Conservation (phyloP, 2,329 filamentous ascomycete genomes). For the Botrytis galanthina region DNA sequence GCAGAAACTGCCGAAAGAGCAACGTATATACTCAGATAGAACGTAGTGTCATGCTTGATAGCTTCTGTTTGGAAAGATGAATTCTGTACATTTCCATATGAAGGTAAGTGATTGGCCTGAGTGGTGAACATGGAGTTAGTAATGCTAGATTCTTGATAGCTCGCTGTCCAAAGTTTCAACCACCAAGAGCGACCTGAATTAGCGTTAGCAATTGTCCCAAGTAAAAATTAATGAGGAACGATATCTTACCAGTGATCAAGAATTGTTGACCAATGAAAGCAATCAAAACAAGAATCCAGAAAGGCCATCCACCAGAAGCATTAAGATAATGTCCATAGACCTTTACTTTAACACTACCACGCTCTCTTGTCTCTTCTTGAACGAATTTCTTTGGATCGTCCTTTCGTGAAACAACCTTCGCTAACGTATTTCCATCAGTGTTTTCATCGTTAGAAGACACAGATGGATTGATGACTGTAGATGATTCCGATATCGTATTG, state of each 20-base stretch:
- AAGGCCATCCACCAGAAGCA: conserved; percentile 60
- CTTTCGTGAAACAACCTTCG: conserved; percentile 51
- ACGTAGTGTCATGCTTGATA: conserved; percentile 44
- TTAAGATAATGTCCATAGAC: conserved; percentile 69
- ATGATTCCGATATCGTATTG: conserved; percentile 25
- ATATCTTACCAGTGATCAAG: conserved; percentile 51
- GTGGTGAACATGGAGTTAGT: conserved; percentile 44
- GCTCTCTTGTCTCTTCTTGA: conserved; percentile 71
- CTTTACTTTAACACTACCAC: conserved; percentile 63
- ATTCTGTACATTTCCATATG: conserved; percentile 8
- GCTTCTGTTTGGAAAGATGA: conserved; percentile 3
- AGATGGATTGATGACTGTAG: conserved; percentile 53
- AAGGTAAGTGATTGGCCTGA: conserved; percentile 26
- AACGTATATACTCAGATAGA: conserved; percentile 69
- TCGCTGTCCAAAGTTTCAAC: conserved; percentile 61
- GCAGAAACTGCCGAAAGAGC: conserved; percentile 56
- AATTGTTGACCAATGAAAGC: conserved; percentile 56
- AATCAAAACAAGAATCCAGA: conserved; percentile 55
- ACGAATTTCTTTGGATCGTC: conserved; percentile 64
- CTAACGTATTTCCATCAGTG: conserved; percentile 45
- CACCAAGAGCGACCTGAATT: conserved; percentile 56
- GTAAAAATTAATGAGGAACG: not conserved
- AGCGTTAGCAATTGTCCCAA: conserved; percentile 9
- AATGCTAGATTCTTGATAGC: conserved; percentile 39
- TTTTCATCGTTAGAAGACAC: conserved; percentile 48